These are phyloP conservation scores for Neurospora sp. DNA, from an alignment of 495 filamentous ascomycete genomes.

Conservation along the genomic window DNA sequence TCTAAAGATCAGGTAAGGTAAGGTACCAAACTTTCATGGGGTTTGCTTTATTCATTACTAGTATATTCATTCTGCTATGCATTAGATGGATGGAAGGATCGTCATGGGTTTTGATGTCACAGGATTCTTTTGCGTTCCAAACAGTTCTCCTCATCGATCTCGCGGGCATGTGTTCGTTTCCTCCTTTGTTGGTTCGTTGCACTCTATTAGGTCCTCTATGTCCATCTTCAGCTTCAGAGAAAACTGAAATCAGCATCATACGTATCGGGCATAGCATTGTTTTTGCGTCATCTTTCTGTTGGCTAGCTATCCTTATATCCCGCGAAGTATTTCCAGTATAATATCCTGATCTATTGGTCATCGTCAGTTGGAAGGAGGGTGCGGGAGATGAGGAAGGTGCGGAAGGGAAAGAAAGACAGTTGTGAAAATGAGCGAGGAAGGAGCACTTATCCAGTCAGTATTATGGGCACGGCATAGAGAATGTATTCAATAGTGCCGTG, in stretches of 20 bases:
- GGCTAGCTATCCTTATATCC: neutral
- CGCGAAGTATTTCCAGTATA: neutral
- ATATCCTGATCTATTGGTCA: too few species aligned
- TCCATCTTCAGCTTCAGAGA: neutral
- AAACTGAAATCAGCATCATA: neutral
- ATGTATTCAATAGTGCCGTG: neutral
- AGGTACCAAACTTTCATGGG: neutral
- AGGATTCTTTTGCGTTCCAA: neutral
- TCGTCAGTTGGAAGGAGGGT: neutral
- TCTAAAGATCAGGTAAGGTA: neutral
- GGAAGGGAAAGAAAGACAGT: too few species aligned
- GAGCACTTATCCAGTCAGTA: neutral
- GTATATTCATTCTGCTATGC: neutral
- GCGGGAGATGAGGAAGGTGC: neutral
- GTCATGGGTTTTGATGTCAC: neutral
- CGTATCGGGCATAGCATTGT: conserved; percentile 1
- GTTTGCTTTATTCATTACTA: neutral
- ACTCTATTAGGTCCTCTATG: neutral
- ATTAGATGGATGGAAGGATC: neutral
- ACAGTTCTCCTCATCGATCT: neutral
- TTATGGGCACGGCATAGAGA: neutral
- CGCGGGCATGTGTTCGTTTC: neutral
- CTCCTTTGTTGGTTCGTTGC: neutral
- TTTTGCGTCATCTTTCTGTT: neutral
- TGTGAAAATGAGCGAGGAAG: too few species aligned